Evolutionary conservation across 78 protist species (phyloP), one percentile per base, ranked within the genome.

Genomic region (Paulinella micropora): DNA sequence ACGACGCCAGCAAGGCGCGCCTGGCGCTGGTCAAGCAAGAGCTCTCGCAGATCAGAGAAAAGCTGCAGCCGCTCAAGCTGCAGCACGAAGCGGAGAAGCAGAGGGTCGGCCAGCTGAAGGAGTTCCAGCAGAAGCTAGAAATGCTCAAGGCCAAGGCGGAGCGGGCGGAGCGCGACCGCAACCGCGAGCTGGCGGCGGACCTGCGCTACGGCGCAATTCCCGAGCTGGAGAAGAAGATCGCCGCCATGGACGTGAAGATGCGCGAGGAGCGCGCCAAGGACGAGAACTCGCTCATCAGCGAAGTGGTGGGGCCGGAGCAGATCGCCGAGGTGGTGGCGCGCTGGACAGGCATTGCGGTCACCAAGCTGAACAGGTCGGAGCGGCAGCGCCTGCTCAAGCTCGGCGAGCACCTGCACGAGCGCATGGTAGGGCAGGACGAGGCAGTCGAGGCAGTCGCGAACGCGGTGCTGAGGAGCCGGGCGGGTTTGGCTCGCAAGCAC

Each of bases 361-460:
- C 29, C 28, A 39, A 34, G 39, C 29, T 92, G 81, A 38, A 35
- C 37, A 3, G 29, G 0, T 35, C 93, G n/a, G 92, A 92, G 86
- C 1, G 81, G 39, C 86, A 94, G 40, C 90, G 90, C 67, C 83
- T 95, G 36, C 93, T 95, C 38, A 0, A 40, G 96, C 98, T 39
- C 29, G 93, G 37, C 0, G 89, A 95, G 39, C 86, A 32, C 32
- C 95, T 98, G 2, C 93, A 91, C 90, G 26, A 79, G 85, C 93
- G 98, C 41, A 97, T 98, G 1, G 92, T 97, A 4, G 99, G 99
- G 64, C 99, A 98, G 91, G 91, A 91, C 79, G 94, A 90, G 36
- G 99, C 99, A 0, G 97, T 98, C 29, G 87, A 93, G 15, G 92
- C 98, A 1, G 98, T 98, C 38, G 92, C 98, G 1, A 15, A 88